Evolutionary conservation across 108 stramenopile species (phyloP).

Genomic region (Cylindrotheca closterium): DNA sequence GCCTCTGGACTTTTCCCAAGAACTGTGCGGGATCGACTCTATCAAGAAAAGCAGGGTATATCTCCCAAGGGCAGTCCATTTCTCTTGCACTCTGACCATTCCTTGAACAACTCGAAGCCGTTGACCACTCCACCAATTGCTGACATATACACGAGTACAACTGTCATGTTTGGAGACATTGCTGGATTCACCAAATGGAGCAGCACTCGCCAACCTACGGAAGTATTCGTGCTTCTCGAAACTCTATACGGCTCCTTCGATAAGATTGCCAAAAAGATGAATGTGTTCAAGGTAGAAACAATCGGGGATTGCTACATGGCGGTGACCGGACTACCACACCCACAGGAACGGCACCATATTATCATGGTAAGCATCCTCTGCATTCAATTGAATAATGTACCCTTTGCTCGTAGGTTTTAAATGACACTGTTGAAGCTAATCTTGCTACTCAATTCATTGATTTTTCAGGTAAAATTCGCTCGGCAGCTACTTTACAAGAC

Average conservation of each 20-base stretch:
- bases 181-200: no score
- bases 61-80: no score
- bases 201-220: neutral
- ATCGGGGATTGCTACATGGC: slow-evolving; percentile 21
- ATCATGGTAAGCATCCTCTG: no score
- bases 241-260: neutral
- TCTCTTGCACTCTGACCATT: no score
- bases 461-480: slow-evolving; percentile 17
- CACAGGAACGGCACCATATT: slow-evolving; percentile 5
- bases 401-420: no score
- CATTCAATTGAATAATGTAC: no score
- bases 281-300: slow-evolving; percentile 17
- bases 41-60: neutral
- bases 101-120: no score
- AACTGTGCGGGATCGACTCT: slow-evolving; percentile 10
- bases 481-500: slow-evolving; percentile 12
- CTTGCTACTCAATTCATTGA: no score
- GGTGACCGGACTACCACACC: slow-evolving; percentile 16
- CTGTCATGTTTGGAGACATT: no score
- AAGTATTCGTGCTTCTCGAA: slow-evolving; percentile 9
- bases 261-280: slow-evolving; percentile 9
- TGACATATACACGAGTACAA: slow-evolving; percentile 9
- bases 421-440: no score
- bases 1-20: slow-evolving; percentile 12
- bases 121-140: slow-evolving; percentile 13